These are phyloP conservation scores for Xerocomus brunneocitrinus DNA, from an alignment of 768 basidiomycete species.

Conservation along the genomic window DNA sequence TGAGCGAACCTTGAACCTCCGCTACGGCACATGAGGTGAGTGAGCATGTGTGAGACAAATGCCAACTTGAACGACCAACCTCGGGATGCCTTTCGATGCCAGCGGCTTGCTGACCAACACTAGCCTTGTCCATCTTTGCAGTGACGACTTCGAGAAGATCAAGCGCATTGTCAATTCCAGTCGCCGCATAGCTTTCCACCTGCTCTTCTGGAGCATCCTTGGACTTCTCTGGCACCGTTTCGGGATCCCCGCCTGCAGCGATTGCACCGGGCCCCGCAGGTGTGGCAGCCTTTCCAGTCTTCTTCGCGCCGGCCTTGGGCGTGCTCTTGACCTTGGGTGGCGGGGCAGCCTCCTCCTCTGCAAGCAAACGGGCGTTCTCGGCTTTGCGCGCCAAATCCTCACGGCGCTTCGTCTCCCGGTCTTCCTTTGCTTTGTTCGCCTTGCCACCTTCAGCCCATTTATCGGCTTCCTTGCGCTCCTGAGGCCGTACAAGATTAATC, in stretches of 20 bases:
- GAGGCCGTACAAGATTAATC: constrained; percentile 4
- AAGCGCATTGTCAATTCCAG: constrained; percentile 86
- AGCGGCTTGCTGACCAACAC: constrained; percentile 82
- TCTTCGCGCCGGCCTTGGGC: constrained; percentile 62
- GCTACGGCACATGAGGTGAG: constrained; percentile 38
- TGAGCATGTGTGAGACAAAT: constrained; percentile 8
- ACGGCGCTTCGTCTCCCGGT: constrained; percentile 74
- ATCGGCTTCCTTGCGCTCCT: constrained; percentile 71
- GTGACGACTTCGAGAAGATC: constrained; percentile 87
- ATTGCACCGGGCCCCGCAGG: constrained; percentile 85
- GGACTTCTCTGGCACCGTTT: constrained; percentile 19
- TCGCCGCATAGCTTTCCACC: constrained; percentile 71
- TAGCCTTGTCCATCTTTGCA: constrained; percentile 91
- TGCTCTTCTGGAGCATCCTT: constrained; percentile 34
- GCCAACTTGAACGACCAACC: constrained; percentile 41
- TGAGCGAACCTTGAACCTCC: constrained; percentile 74
- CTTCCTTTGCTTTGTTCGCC: constrained; percentile 60
- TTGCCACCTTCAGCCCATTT: constrained; percentile 69
- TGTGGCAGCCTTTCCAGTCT: constrained; percentile 43
- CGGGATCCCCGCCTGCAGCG: constrained; percentile 62
- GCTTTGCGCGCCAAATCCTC: constrained; percentile 83
- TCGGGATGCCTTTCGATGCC: constrained; percentile 89
- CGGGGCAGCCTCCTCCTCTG: constrained; percentile 75
- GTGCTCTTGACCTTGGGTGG: constrained; percentile 58
- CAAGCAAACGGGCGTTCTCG: constrained; percentile 77